Percentiles rank a stretch among this genome's conserved stretches.
Conservation (phyloP, 2,329 filamentous ascomycete genomes). For the Scytalidium sp. region DNA sequence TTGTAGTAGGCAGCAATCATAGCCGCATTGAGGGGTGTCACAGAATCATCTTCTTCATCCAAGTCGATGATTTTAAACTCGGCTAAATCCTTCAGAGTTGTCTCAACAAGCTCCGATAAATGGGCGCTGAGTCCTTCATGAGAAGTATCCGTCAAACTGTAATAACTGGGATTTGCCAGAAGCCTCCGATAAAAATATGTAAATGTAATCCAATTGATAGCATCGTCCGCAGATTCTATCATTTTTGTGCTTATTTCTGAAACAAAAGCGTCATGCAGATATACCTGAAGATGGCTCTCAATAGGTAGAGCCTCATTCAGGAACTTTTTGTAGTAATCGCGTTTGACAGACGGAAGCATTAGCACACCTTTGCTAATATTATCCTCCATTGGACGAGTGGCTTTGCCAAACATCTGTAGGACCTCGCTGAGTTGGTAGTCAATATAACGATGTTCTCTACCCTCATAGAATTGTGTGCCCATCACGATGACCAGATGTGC, state of each 20-base stretch:
- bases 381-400: constrained; percentile 74
- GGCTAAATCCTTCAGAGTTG: constrained; percentile 81
- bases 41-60: constrained; percentile 88
- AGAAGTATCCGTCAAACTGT: constrained; percentile 82
- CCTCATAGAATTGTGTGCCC: constrained; percentile 97
- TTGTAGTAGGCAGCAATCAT: constrained; percentile 99
- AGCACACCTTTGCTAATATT: constrained; percentile 86
- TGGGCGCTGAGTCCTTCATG: constrained; percentile 93
- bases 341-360: constrained; percentile 92
- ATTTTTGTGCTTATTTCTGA: constrained; percentile 96
- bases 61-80: constrained; percentile 96
- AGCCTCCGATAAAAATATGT: constrained; percentile 97
- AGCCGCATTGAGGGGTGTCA: constrained; percentile 87
- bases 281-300: constrained; percentile 88
- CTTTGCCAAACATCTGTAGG: constrained; percentile 96
- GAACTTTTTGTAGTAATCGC: constrained; percentile 99
- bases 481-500: constrained; percentile 94
- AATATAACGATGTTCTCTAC: constrained; percentile 92
- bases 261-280: constrained; percentile 93
- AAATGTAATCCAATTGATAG: constrained; percentile 97
- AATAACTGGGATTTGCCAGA: constrained; percentile 94
- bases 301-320: constrained; percentile 93
- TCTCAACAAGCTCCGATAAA: constrained; percentile 91
- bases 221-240: constrained; percentile 92
- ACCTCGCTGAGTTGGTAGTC: constrained; percentile 95